Percentiles rank a stretch among this genome's conserved stretches.
These are phyloP conservation scores for Eucalyptus camaldulensis DNA, from an alignment of 345 rosid species.

Conservation along the genomic window DNA sequence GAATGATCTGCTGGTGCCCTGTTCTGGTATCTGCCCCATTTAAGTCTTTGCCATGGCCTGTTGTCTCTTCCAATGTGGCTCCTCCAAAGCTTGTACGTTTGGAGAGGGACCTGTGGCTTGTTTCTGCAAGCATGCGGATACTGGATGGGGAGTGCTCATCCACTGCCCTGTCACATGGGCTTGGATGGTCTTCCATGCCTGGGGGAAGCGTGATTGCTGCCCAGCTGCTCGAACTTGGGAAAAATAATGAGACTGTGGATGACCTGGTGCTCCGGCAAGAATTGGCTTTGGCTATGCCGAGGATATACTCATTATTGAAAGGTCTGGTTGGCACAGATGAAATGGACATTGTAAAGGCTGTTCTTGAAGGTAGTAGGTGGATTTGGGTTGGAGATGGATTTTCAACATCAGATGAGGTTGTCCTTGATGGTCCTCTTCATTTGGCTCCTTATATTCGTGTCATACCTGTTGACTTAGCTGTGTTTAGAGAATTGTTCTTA, in stretches of 20 bases:
- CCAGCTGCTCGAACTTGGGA: constrained; percentile 96
- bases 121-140: constrained; percentile 93
- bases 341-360: constrained; percentile 91
- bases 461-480: constrained; percentile 84
- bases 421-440: constrained; percentile 89
- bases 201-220: constrained; percentile 95
- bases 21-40: constrained; percentile 82
- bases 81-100: constrained; percentile 92
- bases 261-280: constrained; percentile 78
- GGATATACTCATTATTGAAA: constrained; percentile 63
- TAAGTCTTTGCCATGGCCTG: constrained; percentile 81
- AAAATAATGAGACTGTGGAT: constrained; percentile 68
- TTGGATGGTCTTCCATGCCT: constrained; percentile 88
- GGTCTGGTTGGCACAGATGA: constrained; percentile 78
- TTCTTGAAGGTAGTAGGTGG: constrained; percentile 98
- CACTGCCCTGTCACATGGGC: constrained; percentile 71
- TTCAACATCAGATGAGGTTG: constrained; percentile 86
- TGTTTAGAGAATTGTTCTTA: constrained; percentile 70
- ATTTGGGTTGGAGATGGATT: constrained; percentile 99
- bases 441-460: constrained; percentile 91
- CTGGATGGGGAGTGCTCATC: constrained; percentile 94
- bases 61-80: constrained; percentile 72
- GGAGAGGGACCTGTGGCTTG: constrained; percentile 77
- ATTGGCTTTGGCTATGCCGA: constrained; percentile 87
- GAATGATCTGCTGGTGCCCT: constrained; percentile 92